Evolutionary conservation across 495 filamentous ascomycete species (phyloP), one percentile per base, ranked within the genome.

Genomic region (Aspergillus coremiiformis): DNA sequence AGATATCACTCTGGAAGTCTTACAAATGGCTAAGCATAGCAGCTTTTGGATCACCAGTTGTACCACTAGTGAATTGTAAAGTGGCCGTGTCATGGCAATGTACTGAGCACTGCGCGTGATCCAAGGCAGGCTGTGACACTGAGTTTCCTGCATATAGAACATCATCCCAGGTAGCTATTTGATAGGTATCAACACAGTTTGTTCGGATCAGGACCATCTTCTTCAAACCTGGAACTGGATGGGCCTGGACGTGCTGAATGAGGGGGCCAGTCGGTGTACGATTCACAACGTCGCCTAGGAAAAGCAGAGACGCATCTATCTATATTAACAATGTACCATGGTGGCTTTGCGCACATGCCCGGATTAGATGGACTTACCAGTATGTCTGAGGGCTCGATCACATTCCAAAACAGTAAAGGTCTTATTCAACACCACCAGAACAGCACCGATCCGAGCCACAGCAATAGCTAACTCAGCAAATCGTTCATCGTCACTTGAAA

Each of bases 31-130:
- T 81, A 29, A 83, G 64, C 76, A 80, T 81, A 35, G 78, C 78
- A 5, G 77, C 77, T 53, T 83, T 83, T 27, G 79, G 79, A 10
- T 73, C 67, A 7, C 80, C 80, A 0, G 80, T 82, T 5, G 78
- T 79, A 20, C 80, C 80, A 62, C 74, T 78, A n/a, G 80, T 82
- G 65, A 80, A 81, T 47, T 79, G 78, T 20, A 83, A 68, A 53
- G 78, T 81, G 57, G 29, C 37, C 63, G 50, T 60, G 10, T 41
- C 32, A 26, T 30, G n/a, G n/a, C 15, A 24, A 29, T 37, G n/a
- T 11, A 19, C 15, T 12, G 5, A n/a, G 11, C 17, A 7, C 22
- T 33, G 29, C 15, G 14, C 29, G 7, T 35, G 24, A 19, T 11
- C 19, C 17, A 33, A 22, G 26, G 20, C 15, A 1, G 11, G 11